These are phyloP conservation scores for Hyphopichia buzzinii DNA, from an alignment of 1,139 yeast genomes.

Conservation along the genomic window DNA sequence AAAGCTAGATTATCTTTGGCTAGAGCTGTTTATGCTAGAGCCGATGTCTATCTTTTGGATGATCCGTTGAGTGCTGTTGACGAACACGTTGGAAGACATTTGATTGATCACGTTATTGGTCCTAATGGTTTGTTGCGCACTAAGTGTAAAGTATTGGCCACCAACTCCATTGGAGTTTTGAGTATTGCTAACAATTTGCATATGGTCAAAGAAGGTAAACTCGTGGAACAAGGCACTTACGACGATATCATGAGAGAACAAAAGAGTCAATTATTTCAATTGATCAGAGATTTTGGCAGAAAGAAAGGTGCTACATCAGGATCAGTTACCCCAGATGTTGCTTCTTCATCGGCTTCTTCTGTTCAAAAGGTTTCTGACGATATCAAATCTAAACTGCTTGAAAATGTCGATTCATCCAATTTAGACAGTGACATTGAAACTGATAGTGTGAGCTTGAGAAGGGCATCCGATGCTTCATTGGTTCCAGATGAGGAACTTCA, in stretches of 20 bases:
- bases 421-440: constrained; percentile 35
- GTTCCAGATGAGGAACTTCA: constrained; percentile 33
- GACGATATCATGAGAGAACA: constrained; percentile 53
- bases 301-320: constrained; percentile 25
- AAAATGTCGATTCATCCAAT: constrained; percentile 16
- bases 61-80: constrained; percentile 94
- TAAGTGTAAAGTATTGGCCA: constrained; percentile 80
- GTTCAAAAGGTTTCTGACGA: constrained; percentile 12
- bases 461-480: constrained; percentile 68
- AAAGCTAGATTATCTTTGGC: constrained; percentile 93
- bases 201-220: constrained; percentile 71
- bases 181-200: constrained; percentile 73
- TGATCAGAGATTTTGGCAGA: constrained; percentile 76
- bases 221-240: constrained; percentile 76
- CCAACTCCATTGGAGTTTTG: constrained; percentile 84
- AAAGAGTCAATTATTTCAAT: constrained; percentile 55
- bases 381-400: constrained; percentile 19
- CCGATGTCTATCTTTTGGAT: constrained; percentile 86
- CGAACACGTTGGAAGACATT: constrained; percentile 88
- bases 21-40: constrained; percentile 92
- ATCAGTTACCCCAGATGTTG: neutral
- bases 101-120: constrained; percentile 53
- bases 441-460: constrained; percentile 52
- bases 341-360: constrained; percentile 2
- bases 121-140: constrained; percentile 73